Evolutionary conservation across 2,329 filamentous ascomycete genomes (phyloP), one percentile per base, ranked within the genome.

Genomic region (Escovopsis weberi): DNA sequence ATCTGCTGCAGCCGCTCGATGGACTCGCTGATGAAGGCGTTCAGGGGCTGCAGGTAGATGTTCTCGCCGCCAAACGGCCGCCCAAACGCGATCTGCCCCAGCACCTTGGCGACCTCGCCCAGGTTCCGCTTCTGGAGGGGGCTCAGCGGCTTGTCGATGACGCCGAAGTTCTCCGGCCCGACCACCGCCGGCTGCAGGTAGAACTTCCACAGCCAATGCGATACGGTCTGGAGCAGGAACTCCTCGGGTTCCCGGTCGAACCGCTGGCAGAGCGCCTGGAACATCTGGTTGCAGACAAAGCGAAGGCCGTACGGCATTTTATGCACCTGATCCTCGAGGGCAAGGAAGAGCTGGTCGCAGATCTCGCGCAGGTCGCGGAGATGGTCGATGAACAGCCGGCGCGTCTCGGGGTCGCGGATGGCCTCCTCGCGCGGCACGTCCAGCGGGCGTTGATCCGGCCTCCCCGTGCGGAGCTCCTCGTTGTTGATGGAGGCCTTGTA

Each of bases 401-500:
- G 78, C 1, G 91, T 96, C 61, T 98, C 91, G 1, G 82, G 82
- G 55, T 98, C 91, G 51, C 88, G 82, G 59, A 98, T 95, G n/a
- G 91, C 91, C 51, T 93, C 73, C 58, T 98, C 91, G 48, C 88
- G 78, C 1, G 86, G 82, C 32, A 98, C 81, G 51, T 95, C 87
- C 12, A 85, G 77, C 32, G 80, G 83, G 48, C 91, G 75, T 40
- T 75, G 75, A 58, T 88, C 94, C 18, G 85, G 78, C 50, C 79
- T 78, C 4, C 91, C 91, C 0, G 91, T 98, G 15, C 86, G 80
- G 23, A 98, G 76, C 63, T 98, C 91, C 61, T 96, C 89, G 53
- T 98, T 94, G 65, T 93, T 96, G 64, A 98, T 93, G 12, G 86
- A 81, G 5, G 87, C 91, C 36, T 85, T 78, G 63, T 98, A 96